Percentiles rank a stretch among this genome's conserved stretches.
Evolutionary conservation across 2,329 filamentous ascomycete species (phyloP).

Genomic region (Ascochyta koolunga): DNA sequence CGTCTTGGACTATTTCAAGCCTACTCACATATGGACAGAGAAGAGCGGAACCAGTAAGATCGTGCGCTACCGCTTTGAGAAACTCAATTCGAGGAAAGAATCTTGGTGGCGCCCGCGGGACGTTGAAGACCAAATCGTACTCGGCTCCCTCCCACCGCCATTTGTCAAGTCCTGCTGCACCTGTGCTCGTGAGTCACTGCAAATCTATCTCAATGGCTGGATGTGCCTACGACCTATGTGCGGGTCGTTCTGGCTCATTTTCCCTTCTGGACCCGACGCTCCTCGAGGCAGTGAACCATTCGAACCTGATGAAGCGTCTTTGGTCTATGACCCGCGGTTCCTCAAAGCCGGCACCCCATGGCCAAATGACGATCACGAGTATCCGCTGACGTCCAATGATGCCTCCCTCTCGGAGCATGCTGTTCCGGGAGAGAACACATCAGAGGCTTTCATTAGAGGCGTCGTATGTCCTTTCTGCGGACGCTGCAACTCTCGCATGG

Average conservation of each 20-base stretch:
- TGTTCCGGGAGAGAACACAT: slow-evolving; percentile 55
- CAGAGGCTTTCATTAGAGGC: slow-evolving; percentile 63
- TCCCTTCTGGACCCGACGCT: background rate
- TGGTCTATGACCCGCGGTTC: slow-evolving; percentile 64
- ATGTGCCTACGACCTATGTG: slow-evolving; percentile 65
- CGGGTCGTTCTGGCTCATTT: slow-evolving; percentile 60
- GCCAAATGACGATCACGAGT: slow-evolving; percentile 46
- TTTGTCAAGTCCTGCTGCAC: slow-evolving; percentile 45
- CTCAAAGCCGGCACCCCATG: slow-evolving; percentile 60
- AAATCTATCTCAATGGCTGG: slow-evolving; percentile 58
- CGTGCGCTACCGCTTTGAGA: slow-evolving; percentile 71
- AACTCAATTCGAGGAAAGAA: slow-evolving; percentile 56
- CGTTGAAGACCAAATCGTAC: slow-evolving; percentile 31
- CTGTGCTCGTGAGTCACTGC: slow-evolving; percentile 43
- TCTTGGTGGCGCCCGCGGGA: slow-evolving; percentile 65
- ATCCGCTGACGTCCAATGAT: slow-evolving; percentile 38
- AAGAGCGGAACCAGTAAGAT: slow-evolving; percentile 52
- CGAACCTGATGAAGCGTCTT: slow-evolving; percentile 39
- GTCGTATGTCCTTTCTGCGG: slow-evolving; percentile 70
- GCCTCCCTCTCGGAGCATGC: slow-evolving; percentile 42
- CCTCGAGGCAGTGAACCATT: slow-evolving; percentile 24
- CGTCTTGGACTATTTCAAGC: slow-evolving; percentile 71
- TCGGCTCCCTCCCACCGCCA: slow-evolving; percentile 37
- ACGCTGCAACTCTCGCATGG: slow-evolving; percentile 64
- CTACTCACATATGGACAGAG: slow-evolving; percentile 73